phyloP scores from a whole-genome alignment of 345 rosid genomes.

The Eutrema heterophyllum region DNA sequence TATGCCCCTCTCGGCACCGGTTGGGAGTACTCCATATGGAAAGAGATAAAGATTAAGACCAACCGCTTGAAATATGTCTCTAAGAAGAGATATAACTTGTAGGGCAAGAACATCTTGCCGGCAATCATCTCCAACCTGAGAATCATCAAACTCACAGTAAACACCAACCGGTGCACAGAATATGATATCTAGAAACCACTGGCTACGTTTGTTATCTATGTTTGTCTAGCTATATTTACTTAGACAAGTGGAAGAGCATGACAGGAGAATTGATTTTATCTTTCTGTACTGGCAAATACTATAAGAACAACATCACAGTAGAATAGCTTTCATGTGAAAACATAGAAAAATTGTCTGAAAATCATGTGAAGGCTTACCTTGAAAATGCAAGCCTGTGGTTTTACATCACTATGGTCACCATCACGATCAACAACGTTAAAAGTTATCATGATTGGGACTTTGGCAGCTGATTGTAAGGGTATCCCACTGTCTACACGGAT shows the following conservation, averaged over 20 bases:
- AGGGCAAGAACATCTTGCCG: constrained; percentile 99
- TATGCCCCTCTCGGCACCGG: constrained; percentile 93
- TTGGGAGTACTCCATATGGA: constrained; percentile 99
- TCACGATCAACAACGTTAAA: constrained; percentile 88
- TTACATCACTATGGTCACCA: constrained; percentile 55
- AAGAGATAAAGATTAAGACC: constrained; percentile 84
- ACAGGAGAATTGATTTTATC: neutral
- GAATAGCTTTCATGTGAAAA: neutral
- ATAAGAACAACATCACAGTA: neutral
- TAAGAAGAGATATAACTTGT: constrained; percentile 91
- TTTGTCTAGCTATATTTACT: neutral
- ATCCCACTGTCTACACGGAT: constrained; percentile 92
- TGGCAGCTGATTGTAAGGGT: constrained; percentile 97
- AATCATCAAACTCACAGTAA: neutral
- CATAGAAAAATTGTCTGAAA: neutral
- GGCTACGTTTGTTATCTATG: neutral
- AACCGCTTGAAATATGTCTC: constrained; percentile 85
- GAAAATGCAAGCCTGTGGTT: constrained; percentile 96
- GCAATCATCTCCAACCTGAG: constrained; percentile 98
- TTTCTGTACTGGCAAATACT: neutral
- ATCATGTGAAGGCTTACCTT: constrained; percentile 49
- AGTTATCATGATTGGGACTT: constrained; percentile 94
- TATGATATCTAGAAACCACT: neutral
- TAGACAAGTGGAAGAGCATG: neutral
- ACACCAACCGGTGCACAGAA: neutral